phyloP scores from a whole-genome alignment of 176 grass and related monocot genomes.

The Aegilops sharonensis region DNA sequence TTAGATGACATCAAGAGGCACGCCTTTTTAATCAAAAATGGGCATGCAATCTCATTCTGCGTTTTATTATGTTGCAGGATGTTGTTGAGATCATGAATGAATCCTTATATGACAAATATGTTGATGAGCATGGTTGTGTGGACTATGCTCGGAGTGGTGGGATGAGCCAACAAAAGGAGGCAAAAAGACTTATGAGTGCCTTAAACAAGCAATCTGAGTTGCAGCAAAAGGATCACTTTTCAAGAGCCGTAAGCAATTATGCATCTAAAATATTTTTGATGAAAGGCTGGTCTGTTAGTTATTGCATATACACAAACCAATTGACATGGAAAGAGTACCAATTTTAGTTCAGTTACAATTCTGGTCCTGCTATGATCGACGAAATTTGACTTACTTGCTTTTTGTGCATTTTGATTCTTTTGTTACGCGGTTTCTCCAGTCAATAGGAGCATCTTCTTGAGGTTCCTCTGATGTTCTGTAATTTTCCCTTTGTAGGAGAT shows the following conservation, averaged over 20 bases:
- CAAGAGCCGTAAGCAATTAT: slow-evolving; percentile 54
- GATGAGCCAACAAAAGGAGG: slow-evolving; percentile 73
- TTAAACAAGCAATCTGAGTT: slow-evolving; percentile 73
- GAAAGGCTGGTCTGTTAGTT: not conserved
- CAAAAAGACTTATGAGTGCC: slow-evolving; percentile 51
- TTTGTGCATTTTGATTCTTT: not conserved
- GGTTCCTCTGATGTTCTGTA: not conserved
- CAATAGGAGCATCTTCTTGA: not conserved
- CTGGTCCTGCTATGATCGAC: not conserved
- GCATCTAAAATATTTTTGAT: not conserved
- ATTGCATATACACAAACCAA: not conserved
- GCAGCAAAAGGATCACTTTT: slow-evolving; percentile 68
- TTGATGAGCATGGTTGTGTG: slow-evolving; percentile 70
- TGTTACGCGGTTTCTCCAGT: not conserved
- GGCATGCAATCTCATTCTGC: slow-evolving; percentile 4
- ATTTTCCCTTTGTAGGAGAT: slow-evolving; percentile 58
- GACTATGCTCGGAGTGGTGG: slow-evolving; percentile 78
- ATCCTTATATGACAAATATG: slow-evolving; percentile 85
- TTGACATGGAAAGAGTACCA: not conserved
- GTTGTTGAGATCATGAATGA: slow-evolving; percentile 75
- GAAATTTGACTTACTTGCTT: not conserved
- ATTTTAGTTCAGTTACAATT: slow-evolving; percentile 7
- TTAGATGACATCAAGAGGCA: not conserved
- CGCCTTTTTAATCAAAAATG: not conserved
- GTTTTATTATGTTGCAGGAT: slow-evolving; percentile 53